Evolutionary conservation across 805 yeast species (phyloP).

Genomic region (Candida methanosorbosa): DNA sequence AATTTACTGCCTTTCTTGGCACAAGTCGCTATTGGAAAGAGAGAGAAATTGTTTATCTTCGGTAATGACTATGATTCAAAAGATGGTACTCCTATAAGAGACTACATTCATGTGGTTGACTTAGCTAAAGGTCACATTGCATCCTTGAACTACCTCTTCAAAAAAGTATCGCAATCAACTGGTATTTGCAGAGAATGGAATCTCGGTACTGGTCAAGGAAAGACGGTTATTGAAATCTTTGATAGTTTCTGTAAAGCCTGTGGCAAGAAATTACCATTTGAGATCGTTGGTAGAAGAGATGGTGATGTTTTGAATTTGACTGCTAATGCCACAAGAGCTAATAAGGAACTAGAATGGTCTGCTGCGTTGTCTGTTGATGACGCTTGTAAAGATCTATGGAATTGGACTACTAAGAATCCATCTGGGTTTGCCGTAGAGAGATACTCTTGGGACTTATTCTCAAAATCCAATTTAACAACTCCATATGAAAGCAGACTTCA

Average conservation of each 20-base stretch:
- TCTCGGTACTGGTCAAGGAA: conserved; percentile 75
- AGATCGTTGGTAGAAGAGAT: conserved; percentile 55
- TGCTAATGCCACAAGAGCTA: conserved; percentile 57
- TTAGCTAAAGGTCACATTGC: conserved; percentile 72
- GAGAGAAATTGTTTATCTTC: conserved; percentile 57
- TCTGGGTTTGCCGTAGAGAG: conserved; percentile 38
- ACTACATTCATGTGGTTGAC: conserved; percentile 75
- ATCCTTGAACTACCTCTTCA: conserved; percentile 48
- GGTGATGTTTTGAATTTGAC: conserved; percentile 71
- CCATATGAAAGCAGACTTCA: conserved; percentile 28
- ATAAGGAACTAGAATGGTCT: conserved; percentile 55
- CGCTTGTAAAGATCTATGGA: conserved; percentile 71
- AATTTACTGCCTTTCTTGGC: conserved; percentile 69
- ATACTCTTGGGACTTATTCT: conserved; percentile 26
- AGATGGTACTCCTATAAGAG: conserved; percentile 79
- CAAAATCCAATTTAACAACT: conserved; percentile 2
- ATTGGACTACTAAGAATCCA: conserved; percentile 66
- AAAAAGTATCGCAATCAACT: conserved; percentile 16
- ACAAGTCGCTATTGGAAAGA: conserved; percentile 68
- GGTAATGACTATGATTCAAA: conserved; percentile 64
- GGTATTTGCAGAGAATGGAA: conserved; percentile 75
- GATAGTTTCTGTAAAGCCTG: conserved; percentile 56
- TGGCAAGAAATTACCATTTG: conserved; percentile 55
- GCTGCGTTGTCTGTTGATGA: conserved; percentile 46
- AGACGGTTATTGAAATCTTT: conserved; percentile 66